phyloP scores from a whole-genome alignment of 2,329 filamentous ascomycete species.

The Sclerotinia subarctica region DNA sequence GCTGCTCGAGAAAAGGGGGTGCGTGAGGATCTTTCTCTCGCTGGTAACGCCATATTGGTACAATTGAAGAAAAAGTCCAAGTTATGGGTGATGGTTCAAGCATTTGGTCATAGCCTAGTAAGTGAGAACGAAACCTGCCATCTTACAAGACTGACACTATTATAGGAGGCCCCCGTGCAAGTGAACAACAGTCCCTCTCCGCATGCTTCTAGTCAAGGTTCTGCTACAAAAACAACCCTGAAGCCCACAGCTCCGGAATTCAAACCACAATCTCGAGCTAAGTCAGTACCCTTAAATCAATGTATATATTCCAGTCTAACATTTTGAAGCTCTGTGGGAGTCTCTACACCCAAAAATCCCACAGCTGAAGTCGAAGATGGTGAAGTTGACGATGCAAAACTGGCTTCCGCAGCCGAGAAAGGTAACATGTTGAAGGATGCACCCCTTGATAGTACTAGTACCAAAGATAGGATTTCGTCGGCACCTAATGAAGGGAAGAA shows the following conservation, averaged over 20 bases:
- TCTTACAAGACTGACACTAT: conserved; percentile 36
- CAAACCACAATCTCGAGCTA: conserved; percentile 48
- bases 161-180: conserved; percentile 24
- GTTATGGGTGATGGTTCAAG: conserved; percentile 71
- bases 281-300: conserved; percentile 29
- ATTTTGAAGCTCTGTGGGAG: conserved; percentile 34
- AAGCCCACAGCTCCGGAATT: conserved; percentile 63
- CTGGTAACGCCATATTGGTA: conserved; percentile 68
- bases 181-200: conserved; percentile 21
- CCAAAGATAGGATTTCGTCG: conserved; percentile 28
- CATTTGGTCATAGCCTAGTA: conserved; percentile 65
- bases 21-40: conserved; percentile 71
- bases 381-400: conserved; percentile 63
- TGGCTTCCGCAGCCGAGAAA: conserved; percentile 12
- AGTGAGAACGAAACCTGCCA: conserved; percentile 33
- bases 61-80: conserved; percentile 64
- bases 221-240: conserved; percentile 43
- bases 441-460: conserved; percentile 18
- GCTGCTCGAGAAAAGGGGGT: conserved; percentile 59
- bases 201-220: conserved; percentile 17
- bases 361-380: conserved; percentile 64
- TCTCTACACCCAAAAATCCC: conserved; percentile 34
- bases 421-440: conserved; percentile 14
- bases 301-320: conserved; percentile 37
- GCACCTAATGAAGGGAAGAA: conserved; percentile 28